phyloP scores from a whole-genome alignment of 768 basidiomycete species.

The Lentinula edodes region DNA sequence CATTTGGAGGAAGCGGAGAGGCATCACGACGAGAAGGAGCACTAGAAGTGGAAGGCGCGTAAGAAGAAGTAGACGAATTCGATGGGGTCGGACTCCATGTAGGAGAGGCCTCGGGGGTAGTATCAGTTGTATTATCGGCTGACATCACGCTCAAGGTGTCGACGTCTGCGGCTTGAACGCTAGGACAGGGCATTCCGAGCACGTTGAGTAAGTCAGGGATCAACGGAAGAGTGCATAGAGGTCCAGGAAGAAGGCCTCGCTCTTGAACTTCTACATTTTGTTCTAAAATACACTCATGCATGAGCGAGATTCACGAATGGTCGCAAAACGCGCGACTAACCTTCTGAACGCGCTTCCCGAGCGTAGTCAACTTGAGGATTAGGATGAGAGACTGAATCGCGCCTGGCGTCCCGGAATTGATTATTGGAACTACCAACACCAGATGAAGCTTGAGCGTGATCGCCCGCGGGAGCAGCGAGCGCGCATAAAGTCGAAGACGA shows the following conservation, averaged over 20 bases:
- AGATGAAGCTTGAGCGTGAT: slow-evolving; percentile 16
- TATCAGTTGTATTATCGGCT: neutral
- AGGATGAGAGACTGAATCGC: slow-evolving; percentile 4
- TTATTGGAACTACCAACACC: slow-evolving; percentile 7
- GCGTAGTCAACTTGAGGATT: neutral
- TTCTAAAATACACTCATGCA: neutral
- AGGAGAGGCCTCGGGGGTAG: neutral
- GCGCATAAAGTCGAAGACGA: slow-evolving; percentile 29
- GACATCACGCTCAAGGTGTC: neutral
- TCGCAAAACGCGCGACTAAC: neutral
- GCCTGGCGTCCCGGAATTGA: slow-evolving; percentile 4
- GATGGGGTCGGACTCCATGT: neutral
- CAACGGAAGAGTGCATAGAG: neutral
- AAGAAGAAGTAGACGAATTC: neutral
- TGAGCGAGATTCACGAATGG: neutral
- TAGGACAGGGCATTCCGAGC: neutral
- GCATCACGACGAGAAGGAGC: neutral
- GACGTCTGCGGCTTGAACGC: neutral
- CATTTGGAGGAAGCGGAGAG: neutral
- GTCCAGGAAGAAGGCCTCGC: neutral
- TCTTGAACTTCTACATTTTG: neutral
- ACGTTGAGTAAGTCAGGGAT: neutral
- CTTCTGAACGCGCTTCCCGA: neutral
- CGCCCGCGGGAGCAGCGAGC: slow-evolving; percentile 37
- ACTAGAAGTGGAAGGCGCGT: neutral